Evolutionary conservation across 768 basidiomycete genomes (phyloP).

Genomic region (Phaffia australis): DNA sequence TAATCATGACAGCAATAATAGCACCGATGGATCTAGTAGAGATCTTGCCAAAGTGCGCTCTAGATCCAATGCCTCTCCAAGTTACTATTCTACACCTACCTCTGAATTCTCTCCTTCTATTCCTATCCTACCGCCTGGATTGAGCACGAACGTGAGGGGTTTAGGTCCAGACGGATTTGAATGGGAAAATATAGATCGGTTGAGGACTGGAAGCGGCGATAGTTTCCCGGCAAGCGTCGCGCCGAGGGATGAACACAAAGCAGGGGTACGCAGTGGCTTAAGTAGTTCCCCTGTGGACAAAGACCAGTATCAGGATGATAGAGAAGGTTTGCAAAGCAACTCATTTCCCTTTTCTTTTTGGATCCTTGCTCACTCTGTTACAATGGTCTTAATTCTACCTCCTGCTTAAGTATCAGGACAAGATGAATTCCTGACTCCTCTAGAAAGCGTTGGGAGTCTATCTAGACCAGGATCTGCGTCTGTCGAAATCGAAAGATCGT

Average conservation of each 20-base stretch:
- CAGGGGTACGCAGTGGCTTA: neutral
- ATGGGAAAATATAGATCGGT: neutral
- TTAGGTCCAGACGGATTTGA: neutral
- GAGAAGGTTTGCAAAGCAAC: conserved; percentile 13
- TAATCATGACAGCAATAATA: no score
- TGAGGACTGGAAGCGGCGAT: neutral
- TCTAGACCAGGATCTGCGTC: neutral
- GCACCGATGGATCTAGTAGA: no score
- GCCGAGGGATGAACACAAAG: conserved; percentile 3
- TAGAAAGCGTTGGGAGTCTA: conserved; percentile 7
- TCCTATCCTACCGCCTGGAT: conserved; percentile 19
- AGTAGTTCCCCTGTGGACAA: no score
- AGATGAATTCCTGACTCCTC: no score
- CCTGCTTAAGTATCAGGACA: neutral
- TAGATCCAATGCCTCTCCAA: neutral
- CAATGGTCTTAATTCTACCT: neutral
- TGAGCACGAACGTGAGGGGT: neutral
- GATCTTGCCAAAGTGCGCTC: neutral
- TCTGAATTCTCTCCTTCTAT: conserved; percentile 14
- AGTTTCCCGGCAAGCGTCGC: conserved; percentile 20
- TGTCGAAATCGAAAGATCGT: conserved; percentile 19
- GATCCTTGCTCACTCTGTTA: neutral
- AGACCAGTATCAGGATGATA: conserved; percentile 1
- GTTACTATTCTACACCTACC: neutral
- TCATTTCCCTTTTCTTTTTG: conserved; percentile 26